These are phyloP conservation scores for Scheffersomyces lignicola DNA, from an alignment of 1,139 yeast genomes.

Conservation along the genomic window DNA sequence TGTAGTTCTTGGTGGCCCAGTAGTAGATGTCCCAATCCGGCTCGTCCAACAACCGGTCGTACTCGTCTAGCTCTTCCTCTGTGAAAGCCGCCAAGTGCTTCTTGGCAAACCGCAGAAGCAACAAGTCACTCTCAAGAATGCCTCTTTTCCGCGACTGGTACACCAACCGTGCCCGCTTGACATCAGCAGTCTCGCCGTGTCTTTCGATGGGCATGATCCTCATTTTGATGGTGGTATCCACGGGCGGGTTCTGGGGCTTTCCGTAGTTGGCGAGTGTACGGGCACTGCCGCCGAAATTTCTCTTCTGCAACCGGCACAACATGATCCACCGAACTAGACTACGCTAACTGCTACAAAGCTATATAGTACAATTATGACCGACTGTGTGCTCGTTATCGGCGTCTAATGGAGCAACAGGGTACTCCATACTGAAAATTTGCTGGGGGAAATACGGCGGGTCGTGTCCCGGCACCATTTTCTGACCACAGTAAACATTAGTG, in stretches of 20 bases:
- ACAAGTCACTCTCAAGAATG: conserved; percentile 85
- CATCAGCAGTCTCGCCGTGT: conserved; percentile 69
- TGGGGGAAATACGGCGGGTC: no score
- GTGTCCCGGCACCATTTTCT: neutral
- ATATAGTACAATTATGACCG: no score
- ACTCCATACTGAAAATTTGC: conserved; percentile 1
- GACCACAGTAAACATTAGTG: neutral
- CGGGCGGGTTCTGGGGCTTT: conserved; percentile 46
- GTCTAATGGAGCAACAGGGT: neutral
- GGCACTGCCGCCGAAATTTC: conserved; percentile 4
- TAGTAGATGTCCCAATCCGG: conserved; percentile 98
- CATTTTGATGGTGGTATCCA: conserved; percentile 30
- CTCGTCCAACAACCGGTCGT: conserved; percentile 82
- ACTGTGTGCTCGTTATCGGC: neutral
- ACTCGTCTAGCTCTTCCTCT: conserved; percentile 76
- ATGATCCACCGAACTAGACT: no score
- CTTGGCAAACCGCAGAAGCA: conserved; percentile 84
- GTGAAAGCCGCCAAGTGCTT: conserved; percentile 60
- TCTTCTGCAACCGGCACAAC: neutral
- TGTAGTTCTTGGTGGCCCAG: conserved; percentile 89
- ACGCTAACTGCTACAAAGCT: no score
- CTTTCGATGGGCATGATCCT: conserved; percentile 77
- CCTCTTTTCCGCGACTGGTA: conserved; percentile 97
- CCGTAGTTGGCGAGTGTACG: conserved; percentile 34
- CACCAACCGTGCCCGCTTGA: conserved; percentile 79